A percentile compares a stretch with the other conserved stretches of the same genome.
Evolutionary conservation across 192 early-diverging fungal species (phyloP).

Genomic region (Entophlyctis luteolus): DNA sequence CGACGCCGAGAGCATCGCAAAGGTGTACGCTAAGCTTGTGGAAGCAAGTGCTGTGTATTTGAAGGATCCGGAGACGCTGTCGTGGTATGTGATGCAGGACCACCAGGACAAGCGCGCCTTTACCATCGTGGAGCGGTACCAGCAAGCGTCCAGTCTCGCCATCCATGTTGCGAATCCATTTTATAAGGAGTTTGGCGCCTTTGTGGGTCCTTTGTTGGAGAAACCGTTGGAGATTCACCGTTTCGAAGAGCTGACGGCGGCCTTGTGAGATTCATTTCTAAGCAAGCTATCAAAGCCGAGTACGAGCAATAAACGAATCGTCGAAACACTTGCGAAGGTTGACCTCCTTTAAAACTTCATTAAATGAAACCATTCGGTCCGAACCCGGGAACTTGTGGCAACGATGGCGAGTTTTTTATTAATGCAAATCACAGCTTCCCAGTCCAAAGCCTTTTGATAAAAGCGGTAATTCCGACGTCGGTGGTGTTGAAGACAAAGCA

Average conservation of each 20-base stretch:
- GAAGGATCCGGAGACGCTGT: conserved; percentile 16
- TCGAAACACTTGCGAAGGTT: not conserved
- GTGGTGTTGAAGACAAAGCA: conserved; percentile 94
- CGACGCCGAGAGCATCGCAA: conserved; percentile 5
- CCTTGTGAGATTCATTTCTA: too few species aligned
- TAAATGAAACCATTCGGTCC: too few species aligned
- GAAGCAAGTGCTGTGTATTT: conserved; percentile 14
- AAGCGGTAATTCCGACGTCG: conserved; percentile 89
- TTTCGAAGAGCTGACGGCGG: conserved; percentile 16
- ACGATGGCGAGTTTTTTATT: not conserved
- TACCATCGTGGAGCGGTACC: conserved; percentile 27
- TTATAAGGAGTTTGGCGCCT: conserved; percentile 6
- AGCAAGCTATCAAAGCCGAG: not conserved
- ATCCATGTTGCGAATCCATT: conserved; percentile 19
- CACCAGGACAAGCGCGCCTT: conserved; percentile 14
- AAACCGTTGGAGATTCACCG: conserved; percentile 11
- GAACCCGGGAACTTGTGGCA: not conserved
- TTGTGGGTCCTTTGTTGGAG: conserved; percentile 5
- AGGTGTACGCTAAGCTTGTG: not conserved
- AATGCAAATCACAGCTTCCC: conserved; percentile 54
- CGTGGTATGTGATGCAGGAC: conserved; percentile 25
- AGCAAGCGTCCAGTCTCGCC: not conserved
- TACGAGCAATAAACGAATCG: not conserved
- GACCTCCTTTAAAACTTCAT: not conserved
- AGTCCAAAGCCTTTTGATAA: conserved; percentile 79